phyloP scores from a whole-genome alignment of 2,329 filamentous ascomycete species.

The Pezicula neosporulosa region DNA sequence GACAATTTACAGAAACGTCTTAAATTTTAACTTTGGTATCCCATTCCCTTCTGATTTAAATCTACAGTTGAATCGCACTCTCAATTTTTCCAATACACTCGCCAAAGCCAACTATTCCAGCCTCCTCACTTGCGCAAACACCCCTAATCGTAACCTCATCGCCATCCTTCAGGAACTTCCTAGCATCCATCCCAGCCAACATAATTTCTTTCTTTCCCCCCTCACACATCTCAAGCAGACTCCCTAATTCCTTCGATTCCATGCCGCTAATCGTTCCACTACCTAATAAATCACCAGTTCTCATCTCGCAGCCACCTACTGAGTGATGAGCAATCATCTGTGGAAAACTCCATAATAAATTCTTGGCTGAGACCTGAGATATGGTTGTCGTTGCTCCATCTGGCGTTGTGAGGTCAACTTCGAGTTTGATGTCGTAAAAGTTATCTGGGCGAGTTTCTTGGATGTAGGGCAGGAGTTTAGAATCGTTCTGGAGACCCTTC shows the following conservation, averaged over 20 bases:
- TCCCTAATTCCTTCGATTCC: conserved; percentile 52
- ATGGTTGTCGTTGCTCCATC: conserved; percentile 54
- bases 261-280: conserved; percentile 75
- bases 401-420: conserved; percentile 58
- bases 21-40: too few relatives aligned
- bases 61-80: conserved; percentile 13
- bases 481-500: conserved; percentile 50
- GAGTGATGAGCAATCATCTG: conserved; percentile 82
- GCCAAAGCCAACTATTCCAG: conserved; percentile 72
- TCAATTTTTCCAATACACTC: conserved; percentile 63
- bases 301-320: conserved; percentile 71
- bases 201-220: conserved; percentile 63
- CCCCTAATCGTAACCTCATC: conserved; percentile 68
- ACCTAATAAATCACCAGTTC: conserved; percentile 70
- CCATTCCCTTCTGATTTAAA: not conserved
- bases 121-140: conserved; percentile 57
- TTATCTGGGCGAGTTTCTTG: conserved; percentile 54
- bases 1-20: too few relatives aligned
- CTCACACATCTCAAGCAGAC: conserved; percentile 68
- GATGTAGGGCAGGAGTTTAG: conserved; percentile 58
- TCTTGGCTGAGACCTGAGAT: conserved; percentile 55
- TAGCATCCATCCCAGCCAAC: conserved; percentile 61
- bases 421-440: conserved; percentile 66
- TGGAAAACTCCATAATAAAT: conserved; percentile 78
- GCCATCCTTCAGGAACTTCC: conserved; percentile 71